A percentile compares a stretch with the other conserved stretches of the same genome.
Evolutionary conservation across 805 yeast genomes (phyloP).

Genomic region (Nakazawaea siamensis): DNA sequence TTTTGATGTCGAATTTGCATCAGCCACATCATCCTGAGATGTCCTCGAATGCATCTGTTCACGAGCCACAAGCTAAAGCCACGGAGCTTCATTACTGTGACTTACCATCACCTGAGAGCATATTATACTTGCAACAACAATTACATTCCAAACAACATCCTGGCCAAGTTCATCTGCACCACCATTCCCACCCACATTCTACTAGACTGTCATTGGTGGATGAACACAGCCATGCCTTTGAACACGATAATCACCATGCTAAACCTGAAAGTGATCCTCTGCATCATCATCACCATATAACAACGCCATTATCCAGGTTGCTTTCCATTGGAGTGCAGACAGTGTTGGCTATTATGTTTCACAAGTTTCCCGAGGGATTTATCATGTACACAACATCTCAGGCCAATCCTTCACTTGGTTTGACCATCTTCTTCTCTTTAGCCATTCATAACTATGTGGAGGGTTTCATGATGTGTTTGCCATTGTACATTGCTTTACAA

Average conservation of each 20-base stretch:
- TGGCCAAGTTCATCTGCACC: background rate
- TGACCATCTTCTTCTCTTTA: slow-evolving; percentile 76
- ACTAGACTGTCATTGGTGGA: too few relatives aligned
- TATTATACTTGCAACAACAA: slow-evolving; percentile 21
- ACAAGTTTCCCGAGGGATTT: slow-evolving; percentile 93
- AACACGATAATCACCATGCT: too few relatives aligned
- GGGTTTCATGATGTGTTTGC: slow-evolving; percentile 90
- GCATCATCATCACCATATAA: slow-evolving; percentile 75
- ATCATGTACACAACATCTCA: slow-evolving; percentile 72
- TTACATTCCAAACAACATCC: slow-evolving; percentile 5
- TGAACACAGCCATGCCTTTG: background rate
- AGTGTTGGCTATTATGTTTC: slow-evolving; percentile 76
- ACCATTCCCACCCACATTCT: too few relatives aligned
- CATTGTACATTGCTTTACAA: slow-evolving; percentile 71
- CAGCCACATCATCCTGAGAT: background rate
- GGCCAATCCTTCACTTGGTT: slow-evolving; percentile 62
- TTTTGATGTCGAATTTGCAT: slow-evolving; percentile 2
- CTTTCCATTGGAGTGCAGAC: slow-evolving; percentile 88
- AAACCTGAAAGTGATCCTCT: background rate
- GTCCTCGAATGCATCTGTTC: background rate
- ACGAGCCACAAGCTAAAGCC: background rate
- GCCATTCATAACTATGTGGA: slow-evolving; percentile 88
- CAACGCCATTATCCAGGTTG: slow-evolving; percentile 70
- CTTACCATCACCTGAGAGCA: slow-evolving; percentile 24
- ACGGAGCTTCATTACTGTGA: slow-evolving; percentile 22